These are phyloP conservation scores for Ceratocystis lukuohia DNA, from an alignment of 2,329 filamentous ascomycete genomes.

Conservation along the genomic window DNA sequence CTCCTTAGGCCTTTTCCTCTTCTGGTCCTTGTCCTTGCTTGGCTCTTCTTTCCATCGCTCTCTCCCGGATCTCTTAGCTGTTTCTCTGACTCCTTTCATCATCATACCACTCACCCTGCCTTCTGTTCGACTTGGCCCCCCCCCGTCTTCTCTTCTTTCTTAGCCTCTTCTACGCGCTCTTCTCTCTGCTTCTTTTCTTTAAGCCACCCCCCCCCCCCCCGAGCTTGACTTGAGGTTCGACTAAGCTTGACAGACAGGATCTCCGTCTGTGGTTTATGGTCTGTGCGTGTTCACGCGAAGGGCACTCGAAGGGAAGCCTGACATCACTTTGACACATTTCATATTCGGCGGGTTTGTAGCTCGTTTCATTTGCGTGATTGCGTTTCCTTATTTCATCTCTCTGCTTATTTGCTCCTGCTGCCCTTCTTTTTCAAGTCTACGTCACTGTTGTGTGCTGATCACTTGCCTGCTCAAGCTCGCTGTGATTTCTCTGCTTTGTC, in stretches of 20 bases:
- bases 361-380: background rate
- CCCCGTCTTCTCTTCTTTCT: too few species aligned
- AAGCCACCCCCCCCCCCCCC: too few species aligned
- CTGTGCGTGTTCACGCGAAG: background rate
- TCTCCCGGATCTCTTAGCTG: background rate
- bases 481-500: background rate
- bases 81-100: background rate
- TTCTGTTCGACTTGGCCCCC: too few species aligned
- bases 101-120: background rate
- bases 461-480: background rate
- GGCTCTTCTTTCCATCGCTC: background rate
- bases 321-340: background rate
- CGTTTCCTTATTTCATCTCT: background rate
- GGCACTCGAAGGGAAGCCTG: background rate
- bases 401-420: background rate
- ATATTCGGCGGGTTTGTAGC: background rate
- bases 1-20: background rate
- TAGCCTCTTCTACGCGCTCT: background rate
- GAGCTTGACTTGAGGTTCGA: too few species aligned
- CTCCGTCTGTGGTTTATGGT: background rate
- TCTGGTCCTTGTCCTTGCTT: background rate
- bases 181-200: background rate
- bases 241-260: background rate
- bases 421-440: background rate
- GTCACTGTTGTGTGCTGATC: background rate